These are phyloP conservation scores for Phoma sp. DNA, from an alignment of 2,329 filamentous ascomycete species.

Conservation along the genomic window DNA sequence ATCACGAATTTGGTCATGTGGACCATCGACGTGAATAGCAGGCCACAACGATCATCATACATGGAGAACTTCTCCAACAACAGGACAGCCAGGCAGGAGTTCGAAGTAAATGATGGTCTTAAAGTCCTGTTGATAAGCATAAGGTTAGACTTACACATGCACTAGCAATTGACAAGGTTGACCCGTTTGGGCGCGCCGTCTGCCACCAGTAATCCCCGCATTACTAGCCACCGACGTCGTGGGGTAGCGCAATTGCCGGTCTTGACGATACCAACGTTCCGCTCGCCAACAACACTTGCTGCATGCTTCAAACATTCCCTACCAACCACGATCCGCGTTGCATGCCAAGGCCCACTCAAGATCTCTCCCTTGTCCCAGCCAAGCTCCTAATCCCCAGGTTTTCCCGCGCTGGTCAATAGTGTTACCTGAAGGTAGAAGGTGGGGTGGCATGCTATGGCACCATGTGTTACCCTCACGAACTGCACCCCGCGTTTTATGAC, in stretches of 20 bases:
- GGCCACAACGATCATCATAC: no score
- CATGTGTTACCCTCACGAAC: conserved; percentile 18
- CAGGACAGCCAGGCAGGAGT: no score
- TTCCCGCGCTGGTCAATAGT: conserved; percentile 19
- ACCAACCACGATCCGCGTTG: conserved; percentile 15
- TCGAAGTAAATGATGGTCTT: no score
- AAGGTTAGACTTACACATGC: no score
- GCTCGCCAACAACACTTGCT: conserved; percentile 8
- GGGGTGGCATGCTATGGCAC: conserved; percentile 15
- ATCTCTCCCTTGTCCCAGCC: conserved; percentile 24
- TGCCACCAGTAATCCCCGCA: conserved; percentile 12
- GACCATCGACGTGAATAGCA: no score
- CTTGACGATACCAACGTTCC: conserved; percentile 6
- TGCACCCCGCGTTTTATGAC: conserved; percentile 23
- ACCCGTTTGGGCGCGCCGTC: conserved; percentile 1
- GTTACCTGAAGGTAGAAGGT: conserved; percentile 24
- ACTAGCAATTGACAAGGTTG: background rate
- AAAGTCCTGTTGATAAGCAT: no score
- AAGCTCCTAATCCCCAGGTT: conserved; percentile 29
- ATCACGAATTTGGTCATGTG: no score
- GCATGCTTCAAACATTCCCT: conserved; percentile 11
- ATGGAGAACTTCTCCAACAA: no score
- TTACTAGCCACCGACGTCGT: conserved; percentile 15
- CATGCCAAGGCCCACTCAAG: conserved; percentile 27
- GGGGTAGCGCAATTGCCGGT: conserved; percentile 15